Evolutionary conservation across 2,329 filamentous ascomycete species (phyloP).

Genomic region (Aspergillus costaricaensis): DNA sequence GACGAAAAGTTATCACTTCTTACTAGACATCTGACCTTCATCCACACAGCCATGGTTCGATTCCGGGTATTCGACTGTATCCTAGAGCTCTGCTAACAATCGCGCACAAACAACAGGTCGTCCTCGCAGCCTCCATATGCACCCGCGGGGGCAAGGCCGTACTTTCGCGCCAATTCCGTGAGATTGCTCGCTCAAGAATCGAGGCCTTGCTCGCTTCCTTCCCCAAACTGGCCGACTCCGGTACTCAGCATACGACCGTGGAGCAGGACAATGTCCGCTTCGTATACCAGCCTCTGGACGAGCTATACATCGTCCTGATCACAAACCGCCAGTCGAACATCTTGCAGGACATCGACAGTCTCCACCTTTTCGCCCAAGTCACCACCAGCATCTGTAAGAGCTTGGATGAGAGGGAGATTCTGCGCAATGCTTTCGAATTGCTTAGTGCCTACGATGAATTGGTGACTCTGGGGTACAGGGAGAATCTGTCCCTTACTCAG

Average conservation of each 20-base stretch:
- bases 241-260: conserved; percentile 95
- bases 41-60: conserved; percentile 31
- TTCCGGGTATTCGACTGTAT: background rate
- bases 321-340: conserved; percentile 99
- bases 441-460: conserved; percentile 97
- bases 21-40: background rate
- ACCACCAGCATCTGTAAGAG: conserved; percentile 96
- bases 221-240: conserved; percentile 93
- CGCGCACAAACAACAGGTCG: conserved; percentile 65
- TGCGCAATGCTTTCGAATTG: conserved; percentile 92
- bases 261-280: conserved; percentile 99
- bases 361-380: conserved; percentile 96
- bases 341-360: conserved; percentile 96
- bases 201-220: conserved; percentile 96
- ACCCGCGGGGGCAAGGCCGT: conserved; percentile 98
- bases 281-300: conserved; percentile 97
- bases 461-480: conserved; percentile 90
- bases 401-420: conserved; percentile 91
- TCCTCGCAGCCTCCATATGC: conserved; percentile 98
- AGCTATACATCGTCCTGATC: conserved; percentile 99
- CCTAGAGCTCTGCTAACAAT: conserved; percentile 18
- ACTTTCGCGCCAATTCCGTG: conserved; percentile 94
- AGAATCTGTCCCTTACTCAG: conserved; percentile 93
- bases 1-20: conserved; percentile 2
- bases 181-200: conserved; percentile 95